phyloP scores from a whole-genome alignment of 306 rosid species.

The Adenanthera pavonina region DNA sequence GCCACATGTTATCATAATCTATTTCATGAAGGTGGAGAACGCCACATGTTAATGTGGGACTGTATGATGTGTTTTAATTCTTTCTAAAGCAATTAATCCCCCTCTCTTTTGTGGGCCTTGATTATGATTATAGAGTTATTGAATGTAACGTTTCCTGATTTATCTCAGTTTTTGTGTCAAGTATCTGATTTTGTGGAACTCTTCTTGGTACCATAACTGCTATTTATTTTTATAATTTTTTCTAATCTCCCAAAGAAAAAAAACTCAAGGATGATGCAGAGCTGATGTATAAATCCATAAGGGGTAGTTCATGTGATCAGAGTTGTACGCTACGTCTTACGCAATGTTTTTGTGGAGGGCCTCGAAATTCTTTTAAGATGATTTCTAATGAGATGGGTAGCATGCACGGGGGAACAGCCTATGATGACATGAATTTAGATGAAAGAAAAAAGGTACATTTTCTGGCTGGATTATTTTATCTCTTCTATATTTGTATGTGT shows the following conservation, averaged over 20 bases:
- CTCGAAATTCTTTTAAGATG: conserved; percentile 68
- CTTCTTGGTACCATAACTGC: conserved; percentile 25
- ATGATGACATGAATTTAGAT: conserved; percentile 40
- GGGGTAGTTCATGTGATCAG: conserved; percentile 53
- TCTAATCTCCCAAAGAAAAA: background rate
- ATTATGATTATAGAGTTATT: conserved; percentile 16
- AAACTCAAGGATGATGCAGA: conserved; percentile 70
- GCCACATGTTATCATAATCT: conserved; percentile 2
- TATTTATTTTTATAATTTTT: conserved; percentile 33
- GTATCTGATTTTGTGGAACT: conserved; percentile 15
- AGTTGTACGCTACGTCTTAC: conserved; percentile 47
- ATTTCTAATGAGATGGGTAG: conserved; percentile 59
- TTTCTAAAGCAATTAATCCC: conserved; percentile 23
- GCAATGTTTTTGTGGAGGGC: conserved; percentile 63
- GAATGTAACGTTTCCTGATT: background rate
- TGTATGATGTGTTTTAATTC: conserved; percentile 4
- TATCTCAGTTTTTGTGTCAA: conserved; percentile 20
- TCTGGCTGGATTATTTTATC: conserved; percentile 41
- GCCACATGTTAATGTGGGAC: background rate
- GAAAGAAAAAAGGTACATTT: conserved; percentile 66
- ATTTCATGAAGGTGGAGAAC: conserved; percentile 20
- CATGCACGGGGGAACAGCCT: conserved; percentile 49
- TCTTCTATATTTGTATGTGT: background rate
- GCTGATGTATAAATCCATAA: conserved; percentile 65
- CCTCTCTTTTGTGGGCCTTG: background rate